Evolutionary conservation across 306 rosid species (phyloP).

Genomic region (Lathyrus sativus): DNA sequence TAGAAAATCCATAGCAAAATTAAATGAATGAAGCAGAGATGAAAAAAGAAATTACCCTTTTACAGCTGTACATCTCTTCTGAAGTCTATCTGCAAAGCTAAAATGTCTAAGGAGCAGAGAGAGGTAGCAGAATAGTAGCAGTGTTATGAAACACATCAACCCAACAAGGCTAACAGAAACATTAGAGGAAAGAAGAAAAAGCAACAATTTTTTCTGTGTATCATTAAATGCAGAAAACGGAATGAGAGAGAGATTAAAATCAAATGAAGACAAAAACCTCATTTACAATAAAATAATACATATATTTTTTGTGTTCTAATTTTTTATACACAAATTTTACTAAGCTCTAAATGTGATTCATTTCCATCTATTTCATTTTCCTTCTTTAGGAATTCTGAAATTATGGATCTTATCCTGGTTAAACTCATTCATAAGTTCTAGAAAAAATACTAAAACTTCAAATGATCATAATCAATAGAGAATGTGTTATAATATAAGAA

Average conservation of each 20-base stretch:
- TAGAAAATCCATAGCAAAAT: neutral
- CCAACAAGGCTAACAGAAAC: slow-evolving; percentile 53
- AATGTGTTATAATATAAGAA: slow-evolving; percentile 8
- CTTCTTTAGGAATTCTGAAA: slow-evolving; percentile 19
- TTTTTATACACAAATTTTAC: slow-evolving; percentile 49
- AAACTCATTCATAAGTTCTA: slow-evolving; percentile 39
- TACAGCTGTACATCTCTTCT: slow-evolving; percentile 59
- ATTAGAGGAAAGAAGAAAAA: slow-evolving; percentile 41
- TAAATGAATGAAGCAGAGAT: slow-evolving; percentile 19
- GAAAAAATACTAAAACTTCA: slow-evolving; percentile 34
- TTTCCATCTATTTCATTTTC: slow-evolving; percentile 27
- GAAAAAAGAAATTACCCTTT: slow-evolving; percentile 39
- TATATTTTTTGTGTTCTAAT: slow-evolving; percentile 32
- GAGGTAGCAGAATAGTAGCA: slow-evolving; percentile 47
- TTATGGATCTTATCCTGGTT: slow-evolving; percentile 28
- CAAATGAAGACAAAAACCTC: slow-evolving; percentile 23
- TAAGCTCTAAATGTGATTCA: slow-evolving; percentile 36
- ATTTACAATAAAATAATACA: neutral
- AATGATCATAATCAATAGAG: neutral
- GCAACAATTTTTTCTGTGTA: slow-evolving; percentile 48
- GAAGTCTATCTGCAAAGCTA: slow-evolving; percentile 68
- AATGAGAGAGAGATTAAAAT: slow-evolving; percentile 27
- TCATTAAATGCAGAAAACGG: slow-evolving; percentile 46
- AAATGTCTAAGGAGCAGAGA: slow-evolving; percentile 56
- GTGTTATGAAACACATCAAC: slow-evolving; percentile 47